Base-by-base conservation (phyloP, 345 rosid genomes). In the Syzygium aromaticum region DNA sequence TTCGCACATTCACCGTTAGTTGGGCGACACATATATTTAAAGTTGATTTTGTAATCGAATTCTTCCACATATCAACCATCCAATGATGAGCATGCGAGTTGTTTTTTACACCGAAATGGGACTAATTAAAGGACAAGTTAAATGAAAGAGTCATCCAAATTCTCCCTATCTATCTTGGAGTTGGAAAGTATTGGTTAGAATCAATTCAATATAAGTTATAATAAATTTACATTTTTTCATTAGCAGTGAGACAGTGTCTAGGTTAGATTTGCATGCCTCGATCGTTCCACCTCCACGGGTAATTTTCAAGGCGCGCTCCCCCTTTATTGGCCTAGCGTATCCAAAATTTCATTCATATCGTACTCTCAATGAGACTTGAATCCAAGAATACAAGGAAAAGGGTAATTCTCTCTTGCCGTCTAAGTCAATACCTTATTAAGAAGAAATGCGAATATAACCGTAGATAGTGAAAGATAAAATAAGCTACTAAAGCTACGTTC, bases 41-140 rank as follows among this genome's bases (percentile, higher is more conserved):
- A 61, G 6, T 61, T 2, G 6, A 13, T n/a, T 61, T 14, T 61
- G 33, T 61, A n/a, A n/a, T 19, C 16, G 3, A 61, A 61, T n/a
- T 7, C 30, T 61, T 61, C 7, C 19, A n/a, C 8, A 13, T 3
- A 13, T n/a, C 16, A n/a, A 61, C 12, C 13, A n/a, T 13, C 73
- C 38, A 6, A n/a, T 4, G 5, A n/a, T 4, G 16, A 61, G n/a
- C 1, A 1, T 12, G n/a, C 11, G 0, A 59, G 0, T 59, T 59
- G 27, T 27, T 5, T 59, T 59, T 27, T 27, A 27, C 16, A 27
- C n/a, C 16, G 5, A 59, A 27, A 15, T 11, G 67, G 2, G 7
- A 59, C 33, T 59, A 27, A 59, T 59, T 13, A 59, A 59, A 59
- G 30, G 30, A 28, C 67, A 12, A 59, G 67, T 30, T 59, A 59